Base-by-base conservation (phyloP, 1,284 basidiomycete genomes). In the Cutaneotrichosporon mucoides region DNA sequence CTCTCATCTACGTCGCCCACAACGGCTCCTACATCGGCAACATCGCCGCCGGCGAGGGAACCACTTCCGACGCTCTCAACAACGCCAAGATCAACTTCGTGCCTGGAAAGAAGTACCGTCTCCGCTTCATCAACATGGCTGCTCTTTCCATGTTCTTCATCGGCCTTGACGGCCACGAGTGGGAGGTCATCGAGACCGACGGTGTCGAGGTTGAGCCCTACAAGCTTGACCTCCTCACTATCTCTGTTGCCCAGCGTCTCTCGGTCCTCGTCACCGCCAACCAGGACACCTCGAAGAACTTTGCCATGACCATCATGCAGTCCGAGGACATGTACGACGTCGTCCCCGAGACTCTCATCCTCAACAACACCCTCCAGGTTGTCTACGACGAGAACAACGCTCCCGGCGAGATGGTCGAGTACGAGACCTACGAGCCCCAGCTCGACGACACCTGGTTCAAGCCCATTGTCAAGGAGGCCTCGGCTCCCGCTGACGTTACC, bases 161-260 rank as follows among this genome's bases (percentile, higher is more conserved):
- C 76, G 89, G 87, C 84, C 88, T 97, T 55, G 92, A 95, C 63
- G 91, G 91, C 1, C 94, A 97, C 73, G 84, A 88, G 38, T 94
- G 96, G 90, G 79, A 83, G 9, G 84, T 97, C 65, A 92, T 98
- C 70, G 87, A 91, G 71, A 89, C 86, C 35, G 93, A 97, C 69
- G 91, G 92, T 6, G 88, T 87, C 4, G 93, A 96, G 75, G 81
- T 86, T 2, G 82, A 88, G 69, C 86, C 87, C 62, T 87, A 81
- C 56, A 81, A 85, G 0, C 85, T 86, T 59, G 87, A 90, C 69
- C 73, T 87, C 38, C 68, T 97, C 54, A 95, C 81, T 88, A 92
- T 76, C 85, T 95, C 43, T 92, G 92, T 70, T 92, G 92, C 57
- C 89, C 87, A 55, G 94, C 91, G n/a, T 80, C 93, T 15, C 76